Evolutionary conservation across 306 rosid species (phyloP).

Genomic region (Begonia peltatifolia): DNA sequence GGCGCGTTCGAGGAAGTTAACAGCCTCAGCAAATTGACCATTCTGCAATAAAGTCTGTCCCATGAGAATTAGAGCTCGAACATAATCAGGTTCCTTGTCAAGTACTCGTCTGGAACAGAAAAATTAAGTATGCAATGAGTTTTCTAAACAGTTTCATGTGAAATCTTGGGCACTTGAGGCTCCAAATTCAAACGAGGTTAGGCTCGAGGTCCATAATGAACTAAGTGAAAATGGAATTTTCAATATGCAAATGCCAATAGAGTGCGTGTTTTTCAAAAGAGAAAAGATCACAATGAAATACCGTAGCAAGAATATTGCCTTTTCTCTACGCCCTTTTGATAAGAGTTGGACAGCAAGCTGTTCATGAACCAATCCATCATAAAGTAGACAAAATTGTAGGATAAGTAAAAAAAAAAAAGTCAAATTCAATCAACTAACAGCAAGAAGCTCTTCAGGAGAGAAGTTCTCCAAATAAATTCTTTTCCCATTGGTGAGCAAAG

Average conservation of each 20-base stretch:
- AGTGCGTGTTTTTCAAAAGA: slow-evolving; percentile 6
- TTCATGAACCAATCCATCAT: not conserved
- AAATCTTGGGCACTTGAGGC: not conserved
- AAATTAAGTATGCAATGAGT: slow-evolving; percentile 12
- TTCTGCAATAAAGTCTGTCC: slow-evolving; percentile 67
- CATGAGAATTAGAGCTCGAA: slow-evolving; percentile 59
- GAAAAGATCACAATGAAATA: slow-evolving; percentile 20
- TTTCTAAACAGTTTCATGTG: not conserved
- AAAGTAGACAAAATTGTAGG: slow-evolving; percentile 14
- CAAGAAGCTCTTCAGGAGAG: slow-evolving; percentile 43
- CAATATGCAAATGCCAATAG: not conserved
- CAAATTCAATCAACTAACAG: slow-evolving; percentile 44
- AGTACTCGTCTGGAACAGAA: slow-evolving; percentile 46
- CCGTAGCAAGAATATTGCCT: slow-evolving; percentile 59
- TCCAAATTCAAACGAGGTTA: too few species aligned
- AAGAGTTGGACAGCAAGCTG: slow-evolving; percentile 66
- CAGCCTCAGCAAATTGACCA: slow-evolving; percentile 47
- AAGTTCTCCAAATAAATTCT: slow-evolving; percentile 36
- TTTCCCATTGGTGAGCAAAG: slow-evolving; percentile 37
- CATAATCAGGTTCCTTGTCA: slow-evolving; percentile 70
- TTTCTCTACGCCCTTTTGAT: slow-evolving; percentile 37
- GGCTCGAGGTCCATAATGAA: too few species aligned
- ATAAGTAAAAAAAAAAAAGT: not conserved
- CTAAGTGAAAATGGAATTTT: too few species aligned
- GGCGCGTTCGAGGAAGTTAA: slow-evolving; percentile 47